Percentiles rank a stretch among this genome's conserved stretches.
Conservation (phyloP, 2,329 filamentous ascomycete genomes). For the Hymenoscyphus fructigenus region DNA sequence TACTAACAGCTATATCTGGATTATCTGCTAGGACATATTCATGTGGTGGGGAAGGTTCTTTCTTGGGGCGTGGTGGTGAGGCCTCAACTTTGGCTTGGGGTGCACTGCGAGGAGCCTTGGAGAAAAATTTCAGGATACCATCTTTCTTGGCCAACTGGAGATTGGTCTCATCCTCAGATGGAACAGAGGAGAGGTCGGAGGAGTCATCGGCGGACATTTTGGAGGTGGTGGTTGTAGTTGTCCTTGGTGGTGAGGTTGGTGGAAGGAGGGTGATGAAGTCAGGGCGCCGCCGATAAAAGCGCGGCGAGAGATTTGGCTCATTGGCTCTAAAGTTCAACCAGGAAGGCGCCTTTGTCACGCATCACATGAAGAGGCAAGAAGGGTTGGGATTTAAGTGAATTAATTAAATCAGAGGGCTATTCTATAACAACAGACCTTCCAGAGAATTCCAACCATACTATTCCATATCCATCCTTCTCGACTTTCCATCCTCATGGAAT, state of each 20-base stretch:
- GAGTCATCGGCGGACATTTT: conserved; percentile 55
- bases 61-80: conserved; percentile 70
- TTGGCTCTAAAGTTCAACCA: conserved; percentile 12
- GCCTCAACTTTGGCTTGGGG: conserved; percentile 51
- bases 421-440: not conserved
- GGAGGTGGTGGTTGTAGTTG: conserved; percentile 24
- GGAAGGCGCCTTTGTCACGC: conserved; percentile 15
- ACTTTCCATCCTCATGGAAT: not conserved
- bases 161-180: conserved; percentile 55
- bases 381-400: not conserved
- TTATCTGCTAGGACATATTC: conserved; percentile 90
- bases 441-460: conserved; percentile 1
- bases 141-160: conserved; percentile 51
- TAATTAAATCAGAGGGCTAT: conserved; percentile 3
- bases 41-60: conserved; percentile 84
- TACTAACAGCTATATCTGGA: conserved; percentile 84
- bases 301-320: conserved; percentile 12
- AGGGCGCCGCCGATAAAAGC: conserved; percentile 14
- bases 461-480: not conserved
- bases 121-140: conserved; percentile 68
- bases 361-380: conserved; percentile 6
- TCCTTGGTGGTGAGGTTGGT: conserved; percentile 7
- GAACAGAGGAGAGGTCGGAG: conserved; percentile 59
- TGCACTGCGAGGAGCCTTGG: conserved; percentile 48
- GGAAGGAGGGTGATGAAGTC: conserved; percentile 14